A percentile compares a stretch with the other conserved stretches of the same genome.
phyloP scores from a whole-genome alignment of 164 flowering plant genomes.

The Chloranthus sessilifolius region DNA sequence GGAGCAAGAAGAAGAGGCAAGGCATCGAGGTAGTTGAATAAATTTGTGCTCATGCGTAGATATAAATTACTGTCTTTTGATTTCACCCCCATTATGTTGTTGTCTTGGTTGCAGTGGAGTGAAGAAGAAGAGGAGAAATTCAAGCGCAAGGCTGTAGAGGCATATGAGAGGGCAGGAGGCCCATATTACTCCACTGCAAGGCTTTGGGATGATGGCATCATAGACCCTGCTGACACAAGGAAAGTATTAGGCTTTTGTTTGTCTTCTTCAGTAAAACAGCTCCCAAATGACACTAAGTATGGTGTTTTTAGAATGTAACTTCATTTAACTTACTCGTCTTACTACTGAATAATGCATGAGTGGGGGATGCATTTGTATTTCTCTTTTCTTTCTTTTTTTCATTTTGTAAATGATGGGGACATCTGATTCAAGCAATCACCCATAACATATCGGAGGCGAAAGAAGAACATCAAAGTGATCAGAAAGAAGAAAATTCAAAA shows the following conservation, averaged over 20 bases:
- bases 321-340: no score
- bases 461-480: no score
- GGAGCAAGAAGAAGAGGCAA: slow-evolving; percentile 65
- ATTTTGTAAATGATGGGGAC: no score
- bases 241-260: slow-evolving; percentile 72
- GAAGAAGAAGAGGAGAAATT: slow-evolving; percentile 79
- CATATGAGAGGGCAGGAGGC: slow-evolving; percentile 77
- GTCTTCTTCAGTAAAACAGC: slow-evolving; percentile 59
- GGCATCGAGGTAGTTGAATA: slow-evolving; percentile 59
- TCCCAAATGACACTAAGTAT: slow-evolving; percentile 57
- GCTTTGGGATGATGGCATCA: slow-evolving; percentile 96
- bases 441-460: no score
- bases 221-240: slow-evolving; percentile 93
- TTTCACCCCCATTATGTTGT: no score
- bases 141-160: slow-evolving; percentile 69
- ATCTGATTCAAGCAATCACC: no score
- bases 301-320: slow-evolving; percentile 96
- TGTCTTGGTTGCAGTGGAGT: slow-evolving; percentile 67
- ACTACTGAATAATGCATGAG: no score
- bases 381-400: no score
- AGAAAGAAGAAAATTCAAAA: no score
- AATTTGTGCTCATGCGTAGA: not conserved
- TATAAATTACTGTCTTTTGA: no score
- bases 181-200: slow-evolving; percentile 91
- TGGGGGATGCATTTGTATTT: no score